These are phyloP conservation scores for Suhomyces yuchorum DNA, from an alignment of 1,139 yeast genomes.

Conservation along the genomic window DNA sequence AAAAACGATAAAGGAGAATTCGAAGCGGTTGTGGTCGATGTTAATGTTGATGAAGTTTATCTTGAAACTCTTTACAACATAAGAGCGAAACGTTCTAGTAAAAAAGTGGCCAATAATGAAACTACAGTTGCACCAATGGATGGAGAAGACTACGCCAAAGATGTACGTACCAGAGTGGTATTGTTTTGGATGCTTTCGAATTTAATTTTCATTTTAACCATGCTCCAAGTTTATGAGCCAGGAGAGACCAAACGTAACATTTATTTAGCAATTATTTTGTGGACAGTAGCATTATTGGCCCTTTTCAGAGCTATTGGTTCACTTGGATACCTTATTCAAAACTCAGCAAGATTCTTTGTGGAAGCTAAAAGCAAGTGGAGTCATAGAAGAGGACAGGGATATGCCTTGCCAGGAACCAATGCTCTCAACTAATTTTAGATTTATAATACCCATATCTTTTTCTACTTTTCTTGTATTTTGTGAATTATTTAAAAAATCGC, in stretches of 20 bases:
- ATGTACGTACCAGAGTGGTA: conserved; percentile 92
- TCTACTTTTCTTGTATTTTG: not conserved
- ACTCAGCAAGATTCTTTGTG: conserved; percentile 41
- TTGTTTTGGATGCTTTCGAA: conserved; percentile 86
- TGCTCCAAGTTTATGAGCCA: conserved; percentile 76
- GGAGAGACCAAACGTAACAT: conserved; percentile 60
- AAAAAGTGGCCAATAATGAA: conserved; percentile 54
- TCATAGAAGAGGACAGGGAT: conserved; percentile 41
- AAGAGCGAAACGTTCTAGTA: conserved; percentile 67
- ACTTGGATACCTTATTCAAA: conserved; percentile 56
- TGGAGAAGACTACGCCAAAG: conserved; percentile 90
- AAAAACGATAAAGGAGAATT: conserved; percentile 62
- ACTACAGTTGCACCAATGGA: conserved; percentile 32
- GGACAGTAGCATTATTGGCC: conserved; percentile 88
- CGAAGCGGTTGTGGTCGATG: conserved; percentile 87
- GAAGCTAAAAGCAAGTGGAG: conserved; percentile 47
- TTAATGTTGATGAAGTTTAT: conserved; percentile 86
- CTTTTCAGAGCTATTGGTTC: conserved; percentile 81
- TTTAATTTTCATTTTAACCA: conserved; percentile 77
- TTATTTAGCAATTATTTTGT: conserved; percentile 78
- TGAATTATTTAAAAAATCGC: not conserved
- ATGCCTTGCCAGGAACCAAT: conserved; percentile 38
- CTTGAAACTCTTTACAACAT: conserved; percentile 75
- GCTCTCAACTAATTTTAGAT: conserved; percentile 27
- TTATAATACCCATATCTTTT: not conserved